Evolutionary conservation across 1,284 basidiomycete genomes (phyloP), one percentile per base, ranked within the genome.

Genomic region (Earliella scabrosa): DNA sequence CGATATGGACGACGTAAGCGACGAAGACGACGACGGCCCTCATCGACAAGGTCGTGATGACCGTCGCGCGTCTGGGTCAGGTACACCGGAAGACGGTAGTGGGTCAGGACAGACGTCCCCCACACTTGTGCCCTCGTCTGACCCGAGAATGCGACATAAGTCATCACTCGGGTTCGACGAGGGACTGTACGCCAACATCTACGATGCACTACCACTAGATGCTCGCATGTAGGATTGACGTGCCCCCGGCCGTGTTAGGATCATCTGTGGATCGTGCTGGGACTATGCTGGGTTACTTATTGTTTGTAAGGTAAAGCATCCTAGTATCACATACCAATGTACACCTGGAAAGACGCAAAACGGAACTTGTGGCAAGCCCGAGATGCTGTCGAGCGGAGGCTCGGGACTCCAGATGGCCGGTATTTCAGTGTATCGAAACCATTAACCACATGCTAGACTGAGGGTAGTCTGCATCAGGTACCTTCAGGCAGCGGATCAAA

Each of bases 91-190:
- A 16, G 60, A 57, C 3, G 50, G 39, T 24, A 41, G 9, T 16
- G 54, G 50, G 8, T 59, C 54, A 10, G 55, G 55, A 16, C 38
- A 57, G 35, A 59, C 60, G 11, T 62, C 57, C 18, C 60, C 60
- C 8, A 59, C 54, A 4, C 36, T 55, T 4, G 54, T 59, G 29
- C 49, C 46, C n/a, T 48, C 46, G 1, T 38, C 52, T 2, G 54
- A 59, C 21, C 57, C 57, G 11, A 31, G 52, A 26, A 48, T 57
- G 32, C 58, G 55, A 55, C 52, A 43, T 29, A 39, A 40, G 13
- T 23, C 39, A 11, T 41, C 39, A 14, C 20, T 24, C 8, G 39
- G 21, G 39, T 41, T 18, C 11, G 49, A 47, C 34, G 34, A 27
- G 34, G 7, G 34, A 3, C 14, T 48, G n/a, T 48, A 36, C 46